Base-by-base conservation (phyloP, 108 stramenopile genomes). In the Cyclotella kingstonii region DNA sequence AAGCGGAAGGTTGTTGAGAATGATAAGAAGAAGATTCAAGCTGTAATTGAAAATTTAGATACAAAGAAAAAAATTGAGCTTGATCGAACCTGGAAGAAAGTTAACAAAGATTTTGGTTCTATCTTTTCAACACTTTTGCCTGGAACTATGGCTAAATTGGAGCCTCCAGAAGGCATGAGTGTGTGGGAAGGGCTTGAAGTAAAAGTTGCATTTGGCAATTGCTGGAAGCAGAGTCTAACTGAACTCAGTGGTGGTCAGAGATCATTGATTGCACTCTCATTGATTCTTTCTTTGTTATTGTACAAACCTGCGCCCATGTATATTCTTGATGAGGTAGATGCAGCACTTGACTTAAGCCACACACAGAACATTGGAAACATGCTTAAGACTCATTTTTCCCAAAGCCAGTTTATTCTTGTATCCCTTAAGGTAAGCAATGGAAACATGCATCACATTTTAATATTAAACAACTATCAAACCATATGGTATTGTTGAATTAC, bases 271-370 rank as follows among this genome's bases (percentile, higher is more conserved):
- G 97, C 98, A 2, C 81, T 99, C n/a, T 96, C 95, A 8, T 79
- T 99, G 56, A 98, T 99, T 76, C 79, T 99, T 8, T 81, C 96
- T 4, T 66, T 99, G 38, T 84, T 99, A 22, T 83, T 97, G 7
- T 98, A 98, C 83, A 98, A 97, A 73, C 98, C 98, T 21, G 98
- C 98, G 28, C 98, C 98, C 22, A 97, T 99, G 97, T 99, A 99
- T 58, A 99, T 99, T 73, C 77, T 99, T 63, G 98, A 98, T 59
- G 97, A 98, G 68, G 97, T 98, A 21, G 98, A 98, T 56, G 96
- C 97, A 27, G 98, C 98, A 25, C 82, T 99, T 27, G 98, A 99
- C 71, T 81, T 98, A 63, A 95, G 94, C 61, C 98, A 99, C 82
- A 99, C 98, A 12, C 97, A 98, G 68, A 99, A 99, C 70, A 99